Evolutionary conservation across 2,329 filamentous ascomycete genomes (phyloP), one percentile per base, ranked within the genome.

Genomic region (Fusarium secorum): DNA sequence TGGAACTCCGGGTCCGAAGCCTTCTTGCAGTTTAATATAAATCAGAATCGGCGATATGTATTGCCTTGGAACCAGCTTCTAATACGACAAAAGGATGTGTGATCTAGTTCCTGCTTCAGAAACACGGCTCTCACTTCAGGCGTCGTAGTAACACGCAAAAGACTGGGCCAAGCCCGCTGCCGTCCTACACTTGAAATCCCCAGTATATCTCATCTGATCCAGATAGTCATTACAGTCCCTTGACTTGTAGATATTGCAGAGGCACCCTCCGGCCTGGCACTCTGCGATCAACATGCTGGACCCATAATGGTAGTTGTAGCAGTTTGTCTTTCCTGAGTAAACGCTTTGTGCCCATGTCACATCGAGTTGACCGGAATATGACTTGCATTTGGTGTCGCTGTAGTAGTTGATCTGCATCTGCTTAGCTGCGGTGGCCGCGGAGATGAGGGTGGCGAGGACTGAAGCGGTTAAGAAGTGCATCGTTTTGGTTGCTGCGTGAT

Each of bases 401-500:
- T 9, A 9, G 24, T 9, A 10, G 18, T 14, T 4, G 11, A 26
- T 20, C 17, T 26, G 17, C 13, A 28, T 45, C 18, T 28, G 11
- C 18, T 28, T 28, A 3, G 13, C 44, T n/a, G 44, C 18, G 4
- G 9, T 5, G 11, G 18, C 44, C 4, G 9, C 6, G 11, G 13
- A 11, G 14, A 30, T 46, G 7, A 45, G 6, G 3, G 24, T 15
- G 42, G 11, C 1, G 3, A 45, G 18, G 8, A 45, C 3, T 3
- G 5, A 22, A 13, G 7, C 10, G 4, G 15, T 48, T 8, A 7
- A 8, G 2, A 13, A 11, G 6, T 7, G 11, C 32, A n/a, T 36
- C 2, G 11, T 8, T 15, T 26, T 4, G 4, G 2, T 24, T 7
- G 7, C 15, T 13, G 11, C 7, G 11, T 51, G n/a, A 3, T 4